phyloP scores from a whole-genome alignment of 1,284 basidiomycete species.

The Peniophora sp. region DNA sequence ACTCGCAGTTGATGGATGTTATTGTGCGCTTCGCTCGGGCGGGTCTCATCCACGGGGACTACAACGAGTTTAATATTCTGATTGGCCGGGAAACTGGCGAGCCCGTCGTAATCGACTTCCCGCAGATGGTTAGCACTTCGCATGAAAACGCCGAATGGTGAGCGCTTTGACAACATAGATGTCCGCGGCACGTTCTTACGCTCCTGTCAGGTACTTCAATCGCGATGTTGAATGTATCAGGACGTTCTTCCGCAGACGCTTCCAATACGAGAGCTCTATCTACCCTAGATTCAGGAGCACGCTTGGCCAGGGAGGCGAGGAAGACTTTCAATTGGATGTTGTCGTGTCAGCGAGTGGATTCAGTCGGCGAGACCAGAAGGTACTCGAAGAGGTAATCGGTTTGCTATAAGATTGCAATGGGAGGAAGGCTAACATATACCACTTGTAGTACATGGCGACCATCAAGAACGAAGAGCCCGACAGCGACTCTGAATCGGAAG shows the following conservation, averaged over 20 bases:
- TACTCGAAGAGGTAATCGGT: slow-evolving; percentile 70
- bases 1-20: slow-evolving; percentile 90
- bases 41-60: slow-evolving; percentile 97
- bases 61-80: slow-evolving; percentile 99
- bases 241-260: slow-evolving; percentile 87
- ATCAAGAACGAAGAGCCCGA: slow-evolving; percentile 27
- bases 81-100: slow-evolving; percentile 77
- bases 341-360: slow-evolving; percentile 91
- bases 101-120: slow-evolving; percentile 96
- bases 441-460: slow-evolving; percentile 58
- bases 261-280: slow-evolving; percentile 85
- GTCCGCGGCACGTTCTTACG: slow-evolving; percentile 6
- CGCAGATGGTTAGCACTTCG: slow-evolving; percentile 98
- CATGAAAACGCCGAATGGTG: slow-evolving; percentile 97
- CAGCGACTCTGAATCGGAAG: slow-evolving; percentile 17
- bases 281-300: slow-evolving; percentile 80
- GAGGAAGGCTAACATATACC: slow-evolving; percentile 1
- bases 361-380: slow-evolving; percentile 72
- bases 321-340: slow-evolving; percentile 73
- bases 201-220: slow-evolving; percentile 83
- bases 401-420: background rate
- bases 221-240: slow-evolving; percentile 96
- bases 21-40: slow-evolving; percentile 91
- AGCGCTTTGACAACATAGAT: slow-evolving; percentile 19
- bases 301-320: slow-evolving; percentile 34